phyloP scores from a whole-genome alignment of 2,329 filamentous ascomycete species.

The Claviceps sp. region DNA sequence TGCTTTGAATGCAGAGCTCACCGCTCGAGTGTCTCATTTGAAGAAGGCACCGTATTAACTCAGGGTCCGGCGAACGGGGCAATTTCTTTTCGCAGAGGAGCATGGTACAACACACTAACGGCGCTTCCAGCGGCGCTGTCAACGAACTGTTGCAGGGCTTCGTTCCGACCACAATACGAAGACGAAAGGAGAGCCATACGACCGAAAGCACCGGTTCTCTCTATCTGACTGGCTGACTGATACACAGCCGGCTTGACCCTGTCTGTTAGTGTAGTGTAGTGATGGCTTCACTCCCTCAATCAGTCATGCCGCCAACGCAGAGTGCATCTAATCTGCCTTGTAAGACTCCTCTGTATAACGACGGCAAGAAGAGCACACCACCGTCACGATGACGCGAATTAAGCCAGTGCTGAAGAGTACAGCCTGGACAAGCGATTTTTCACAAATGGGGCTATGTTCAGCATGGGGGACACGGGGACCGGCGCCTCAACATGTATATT shows the following conservation, averaged over 20 bases:
- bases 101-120: background rate
- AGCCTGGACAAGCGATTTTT: background rate
- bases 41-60: background rate
- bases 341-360: background rate
- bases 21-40: no score
- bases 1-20: background rate
- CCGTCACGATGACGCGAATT: background rate
- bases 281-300: background rate
- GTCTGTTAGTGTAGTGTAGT: no score
- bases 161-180: no score
- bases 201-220: no score
- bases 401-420: background rate
- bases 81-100: no score
- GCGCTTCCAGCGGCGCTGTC: no score
- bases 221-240: no score
- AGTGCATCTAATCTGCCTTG: background rate
- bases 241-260: background rate
- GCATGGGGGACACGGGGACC: background rate
- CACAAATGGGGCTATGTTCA: background rate
- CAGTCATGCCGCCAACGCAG: background rate
- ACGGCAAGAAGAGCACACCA: background rate
- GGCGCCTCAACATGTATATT: background rate
- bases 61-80: background rate
- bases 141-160: no score
- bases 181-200: no score